Base-by-base conservation (phyloP, 139 green algal genomes). In the Axilococcus clingmanii region DNA sequence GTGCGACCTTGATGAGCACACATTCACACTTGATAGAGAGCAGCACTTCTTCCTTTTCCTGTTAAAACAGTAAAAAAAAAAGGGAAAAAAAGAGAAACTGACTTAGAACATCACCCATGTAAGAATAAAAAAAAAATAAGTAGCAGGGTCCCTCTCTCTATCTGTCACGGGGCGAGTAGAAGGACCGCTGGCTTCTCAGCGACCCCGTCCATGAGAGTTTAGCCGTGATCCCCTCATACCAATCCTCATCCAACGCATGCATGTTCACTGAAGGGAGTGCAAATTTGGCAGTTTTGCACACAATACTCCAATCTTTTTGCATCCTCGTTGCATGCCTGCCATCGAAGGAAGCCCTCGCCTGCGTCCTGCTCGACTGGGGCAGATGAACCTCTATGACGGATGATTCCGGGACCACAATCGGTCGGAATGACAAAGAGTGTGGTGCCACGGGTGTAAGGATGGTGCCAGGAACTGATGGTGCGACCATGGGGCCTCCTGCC, bases 391-490 rank as follows among this genome's bases (percentile, higher is more conserved):
- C 67, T 16, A 93, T 79, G 16, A 79, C 71, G 14, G 69, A 82
- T 22, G 61, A 61, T 62, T 92, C 84, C 1, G 87, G 85, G 4
- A 95, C 75, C 3, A 95, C 78, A 32, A 95, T 40, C 0, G 86
- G 86, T 29, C 71, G 37, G 71, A 88, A 90, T 6, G 77, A 88
- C 4, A 94, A 75, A 3, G 76, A 86, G 44, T 87, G 79, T 3
- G 87, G 85, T 2, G 82, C 83, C 20, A 95, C 81, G 24, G 87
- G 87, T 4, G 85, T 90, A 51, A 94, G 48, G 17, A 95, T 64
- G 15, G 82, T 89, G 65, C 83, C 87, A 3, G 87, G 83, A 35
- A 95, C 87, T 8, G 49, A 76, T 32, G 87, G 87, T 3, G 87
- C 79, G 1, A 94, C 78, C 74, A 95, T 87, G 34, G 80, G 80